Evolutionary conservation across 768 basidiomycete species (phyloP).

Genomic region (Phaffia australis): DNA sequence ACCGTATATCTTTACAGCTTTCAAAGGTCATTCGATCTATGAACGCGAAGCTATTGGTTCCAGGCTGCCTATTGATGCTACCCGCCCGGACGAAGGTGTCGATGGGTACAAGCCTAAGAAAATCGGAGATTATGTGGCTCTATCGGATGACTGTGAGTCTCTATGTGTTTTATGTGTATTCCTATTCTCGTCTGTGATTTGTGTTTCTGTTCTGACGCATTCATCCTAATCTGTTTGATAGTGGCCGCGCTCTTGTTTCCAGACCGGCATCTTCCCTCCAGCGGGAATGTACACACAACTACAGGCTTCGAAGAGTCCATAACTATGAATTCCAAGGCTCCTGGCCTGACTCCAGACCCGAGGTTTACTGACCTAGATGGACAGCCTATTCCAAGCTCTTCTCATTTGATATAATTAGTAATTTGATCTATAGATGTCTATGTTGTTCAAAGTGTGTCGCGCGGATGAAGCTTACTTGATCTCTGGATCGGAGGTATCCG

Average conservation of each 20-base stretch:
- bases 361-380: too few relatives aligned
- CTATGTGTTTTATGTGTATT: neutral
- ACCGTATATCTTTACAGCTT: neutral
- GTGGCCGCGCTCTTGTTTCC: constrained; percentile 19
- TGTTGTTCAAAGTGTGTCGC: too few relatives aligned
- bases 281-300: too few relatives aligned
- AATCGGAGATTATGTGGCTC: constrained; percentile 17
- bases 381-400: too few relatives aligned
- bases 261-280: neutral
- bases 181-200: neutral
- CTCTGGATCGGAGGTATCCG: too few relatives aligned
- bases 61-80: neutral
- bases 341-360: too few relatives aligned
- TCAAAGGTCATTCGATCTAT: constrained; percentile 22
- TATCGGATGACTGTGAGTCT: constrained; percentile 1
- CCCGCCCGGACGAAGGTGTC: constrained; percentile 2
- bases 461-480: too few relatives aligned
- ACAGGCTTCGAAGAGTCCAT: too few relatives aligned
- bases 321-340: too few relatives aligned
- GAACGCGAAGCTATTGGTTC: constrained; percentile 2
- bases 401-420: too few relatives aligned
- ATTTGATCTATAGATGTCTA: too few relatives aligned
- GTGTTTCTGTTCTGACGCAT: neutral
- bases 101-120: constrained; percentile 7
- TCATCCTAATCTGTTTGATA: neutral